These are phyloP conservation scores for Fraxinus sp. DNA, from an alignment of 305 asterid species.

Conservation along the genomic window DNA sequence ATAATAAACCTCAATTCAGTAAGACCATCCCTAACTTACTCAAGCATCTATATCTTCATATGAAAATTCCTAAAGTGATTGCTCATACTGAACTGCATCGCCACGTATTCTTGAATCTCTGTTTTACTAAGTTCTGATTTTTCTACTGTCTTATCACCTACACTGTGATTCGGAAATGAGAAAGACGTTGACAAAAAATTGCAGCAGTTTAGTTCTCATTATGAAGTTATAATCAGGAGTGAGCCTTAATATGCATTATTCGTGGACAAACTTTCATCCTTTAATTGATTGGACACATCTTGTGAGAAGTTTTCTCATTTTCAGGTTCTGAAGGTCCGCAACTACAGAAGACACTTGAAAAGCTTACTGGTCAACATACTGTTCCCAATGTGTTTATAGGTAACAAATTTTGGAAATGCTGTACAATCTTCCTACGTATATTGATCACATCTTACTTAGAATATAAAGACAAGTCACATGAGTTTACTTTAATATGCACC, in stretches of 20 bases:
- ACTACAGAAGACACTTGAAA: conserved; percentile 71
- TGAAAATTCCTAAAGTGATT: background rate
- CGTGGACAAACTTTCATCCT: background rate
- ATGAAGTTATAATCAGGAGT: background rate
- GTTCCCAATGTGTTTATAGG: conserved; percentile 94
- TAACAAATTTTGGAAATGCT: conserved; percentile 28
- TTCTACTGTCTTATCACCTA: background rate
- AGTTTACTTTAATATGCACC: background rate
- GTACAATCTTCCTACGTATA: background rate
- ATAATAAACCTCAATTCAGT: background rate
- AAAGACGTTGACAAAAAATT: background rate
- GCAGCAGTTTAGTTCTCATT: background rate
- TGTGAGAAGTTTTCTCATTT: conserved; percentile 16
- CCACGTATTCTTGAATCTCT: background rate
- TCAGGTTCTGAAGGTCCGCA: conserved; percentile 76
- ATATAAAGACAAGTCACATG: background rate
- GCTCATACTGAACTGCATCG: background rate
- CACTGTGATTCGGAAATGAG: background rate
- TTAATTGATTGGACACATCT: background rate
- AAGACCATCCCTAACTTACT: background rate
- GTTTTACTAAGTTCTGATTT: background rate
- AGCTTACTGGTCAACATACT: conserved; percentile 79
- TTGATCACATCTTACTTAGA: background rate
- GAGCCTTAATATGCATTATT: background rate
- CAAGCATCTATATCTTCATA: background rate